These are phyloP conservation scores for Bruguiera gymnorhiza DNA, from an alignment of 345 rosid genomes.

Conservation along the genomic window DNA sequence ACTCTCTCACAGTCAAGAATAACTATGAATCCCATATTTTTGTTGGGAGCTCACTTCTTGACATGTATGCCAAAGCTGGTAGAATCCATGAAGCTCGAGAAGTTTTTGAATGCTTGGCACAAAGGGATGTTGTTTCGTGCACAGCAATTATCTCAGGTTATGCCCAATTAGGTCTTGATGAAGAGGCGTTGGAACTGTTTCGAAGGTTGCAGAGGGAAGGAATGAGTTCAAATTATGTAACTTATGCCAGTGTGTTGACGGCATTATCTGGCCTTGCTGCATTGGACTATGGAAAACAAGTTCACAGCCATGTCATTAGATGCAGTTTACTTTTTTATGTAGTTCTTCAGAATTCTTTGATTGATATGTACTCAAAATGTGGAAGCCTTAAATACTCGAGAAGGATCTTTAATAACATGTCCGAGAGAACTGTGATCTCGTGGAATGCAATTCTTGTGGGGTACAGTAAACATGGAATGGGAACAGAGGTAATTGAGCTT, in stretches of 20 bases:
- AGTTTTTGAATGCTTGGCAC: constrained; percentile 65
- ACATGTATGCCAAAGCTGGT: constrained; percentile 92
- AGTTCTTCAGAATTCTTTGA: constrained; percentile 74
- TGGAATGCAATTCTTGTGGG: constrained; percentile 95
- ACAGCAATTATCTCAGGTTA: constrained; percentile 92
- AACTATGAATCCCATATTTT: constrained; percentile 55
- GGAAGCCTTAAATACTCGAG: constrained; percentile 63
- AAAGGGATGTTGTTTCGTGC: constrained; percentile 93
- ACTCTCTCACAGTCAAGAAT: constrained; percentile 55
- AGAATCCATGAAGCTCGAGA: constrained; percentile 69
- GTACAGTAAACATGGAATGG: constrained; percentile 78
- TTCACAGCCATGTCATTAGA: constrained; percentile 69
- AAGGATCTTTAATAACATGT: constrained; percentile 64
- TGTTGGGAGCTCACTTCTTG: constrained; percentile 94
- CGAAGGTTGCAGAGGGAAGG: constrained; percentile 61
- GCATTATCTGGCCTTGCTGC: constrained; percentile 85
- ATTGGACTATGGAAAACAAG: constrained; percentile 79
- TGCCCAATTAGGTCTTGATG: constrained; percentile 76
- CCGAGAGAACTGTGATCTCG: constrained; percentile 61
- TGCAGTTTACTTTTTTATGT: constrained; percentile 51
- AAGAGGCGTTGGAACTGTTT: constrained; percentile 69
- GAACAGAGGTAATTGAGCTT: constrained; percentile 58
- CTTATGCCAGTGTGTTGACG: constrained; percentile 71
- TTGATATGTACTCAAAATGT: constrained; percentile 93
- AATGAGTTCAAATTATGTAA: constrained; percentile 76